phyloP scores from a whole-genome alignment of 768 basidiomycete species.

The Leccinum boreale region DNA sequence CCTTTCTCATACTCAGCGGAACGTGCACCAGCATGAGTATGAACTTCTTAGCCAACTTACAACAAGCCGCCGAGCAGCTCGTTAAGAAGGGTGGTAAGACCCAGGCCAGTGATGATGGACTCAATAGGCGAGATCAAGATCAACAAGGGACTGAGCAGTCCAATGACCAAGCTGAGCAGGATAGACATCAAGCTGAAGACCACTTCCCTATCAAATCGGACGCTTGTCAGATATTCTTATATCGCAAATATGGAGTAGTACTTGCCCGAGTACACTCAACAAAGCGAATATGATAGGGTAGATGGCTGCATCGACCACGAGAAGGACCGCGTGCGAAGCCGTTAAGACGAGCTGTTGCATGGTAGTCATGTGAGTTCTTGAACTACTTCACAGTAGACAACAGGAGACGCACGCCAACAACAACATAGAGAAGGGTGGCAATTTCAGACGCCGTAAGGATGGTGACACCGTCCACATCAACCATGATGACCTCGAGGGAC shows the following conservation, averaged over 20 bases:
- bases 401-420: conserved; percentile 5
- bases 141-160: conserved; percentile 4
- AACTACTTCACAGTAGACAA: neutral
- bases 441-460: conserved; percentile 2
- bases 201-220: neutral
- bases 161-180: conserved; percentile 4
- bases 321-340: conserved; percentile 1
- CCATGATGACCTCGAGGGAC: neutral
- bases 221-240: neutral
- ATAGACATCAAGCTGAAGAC: conserved; percentile 4
- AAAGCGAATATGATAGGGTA: neutral
- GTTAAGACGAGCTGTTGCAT: conserved; percentile 11
- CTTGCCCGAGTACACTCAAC: conserved; percentile 1
- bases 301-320: conserved; percentile 5
- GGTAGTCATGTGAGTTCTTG: neutral
- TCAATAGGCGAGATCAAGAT: conserved; percentile 6
- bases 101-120: conserved; percentile 3
- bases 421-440: neutral
- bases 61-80: conserved; percentile 2
- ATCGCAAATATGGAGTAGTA: neutral
- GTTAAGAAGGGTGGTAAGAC: neutral
- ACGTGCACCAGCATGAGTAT: neutral
- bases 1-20: neutral
- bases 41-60: neutral
- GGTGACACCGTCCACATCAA: conserved; percentile 2